A percentile compares a stretch with the other conserved stretches of the same genome.
Evolutionary conservation across 192 early-diverging fungal species (phyloP).

Genomic region (Kickxella alabastrina): DNA sequence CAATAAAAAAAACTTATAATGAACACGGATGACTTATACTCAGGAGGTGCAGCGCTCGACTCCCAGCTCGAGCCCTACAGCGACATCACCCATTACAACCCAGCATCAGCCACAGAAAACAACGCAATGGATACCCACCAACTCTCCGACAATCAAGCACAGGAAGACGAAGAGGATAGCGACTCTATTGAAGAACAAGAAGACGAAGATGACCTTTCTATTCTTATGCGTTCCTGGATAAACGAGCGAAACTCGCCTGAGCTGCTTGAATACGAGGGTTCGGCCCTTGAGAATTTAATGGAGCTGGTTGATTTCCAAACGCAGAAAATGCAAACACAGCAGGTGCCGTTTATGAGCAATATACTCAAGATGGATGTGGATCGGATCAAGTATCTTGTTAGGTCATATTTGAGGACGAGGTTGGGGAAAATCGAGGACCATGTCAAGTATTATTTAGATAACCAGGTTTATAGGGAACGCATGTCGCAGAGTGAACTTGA

Average conservation of each 20-base stretch:
- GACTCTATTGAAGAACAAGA: constrained; percentile 13
- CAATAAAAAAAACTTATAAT: neutral
- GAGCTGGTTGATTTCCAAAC: constrained; percentile 43
- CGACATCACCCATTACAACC: neutral
- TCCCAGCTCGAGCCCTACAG: constrained; percentile 12
- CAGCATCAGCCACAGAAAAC: neutral
- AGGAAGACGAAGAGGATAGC: neutral
- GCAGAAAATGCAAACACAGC: constrained; percentile 15
- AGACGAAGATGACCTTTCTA: constrained; percentile 23
- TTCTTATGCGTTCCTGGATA: constrained; percentile 30
- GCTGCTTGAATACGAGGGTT: constrained; percentile 36
- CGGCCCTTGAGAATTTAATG: constrained; percentile 46
- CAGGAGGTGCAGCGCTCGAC: constrained; percentile 9
- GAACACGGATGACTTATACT: constrained; percentile 20
- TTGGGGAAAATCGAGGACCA: constrained; percentile 34
- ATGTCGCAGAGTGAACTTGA: constrained; percentile 45
- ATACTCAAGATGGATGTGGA: constrained; percentile 45
- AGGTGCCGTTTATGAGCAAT: constrained; percentile 20
- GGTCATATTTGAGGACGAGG: constrained; percentile 45
- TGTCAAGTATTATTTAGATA: constrained; percentile 20
- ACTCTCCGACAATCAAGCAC: neutral
- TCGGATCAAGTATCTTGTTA: constrained; percentile 39
- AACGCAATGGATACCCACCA: constrained; percentile 8
- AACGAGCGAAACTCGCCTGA: constrained; percentile 41
- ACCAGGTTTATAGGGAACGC: constrained; percentile 19